Base-by-base conservation (phyloP, 176 grass and related monocot species). In the Cocos nucifera region DNA sequence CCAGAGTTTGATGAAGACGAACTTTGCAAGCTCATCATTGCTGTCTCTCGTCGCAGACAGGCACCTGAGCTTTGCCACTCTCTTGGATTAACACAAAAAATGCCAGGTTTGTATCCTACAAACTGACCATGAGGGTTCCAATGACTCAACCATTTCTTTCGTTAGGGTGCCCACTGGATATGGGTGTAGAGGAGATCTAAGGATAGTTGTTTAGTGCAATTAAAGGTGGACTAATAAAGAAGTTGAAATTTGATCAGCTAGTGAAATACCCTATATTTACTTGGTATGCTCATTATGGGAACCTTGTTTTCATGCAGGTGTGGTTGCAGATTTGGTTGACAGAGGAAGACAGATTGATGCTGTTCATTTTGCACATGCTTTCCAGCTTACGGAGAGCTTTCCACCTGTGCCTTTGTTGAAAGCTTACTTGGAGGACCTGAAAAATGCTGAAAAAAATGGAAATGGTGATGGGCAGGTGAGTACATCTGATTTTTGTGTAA, bases 11-110 rank as follows among this genome's bases (percentile, higher is more conserved):
- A 89, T 73, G 77, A 95, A 75, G 85, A 89, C 75, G 81, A 89
- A 65, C 77, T 95, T 71, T 86, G 79, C 82, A 86, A 95, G 83
- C 76, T 95, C 18, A 79, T 89, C 75, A 69, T 95, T 78, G 82
- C 90, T 9, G 75, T 89, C 67, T 95, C 90, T 83, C 70, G 73
- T 82, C 73, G 82, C 84, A 95, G 73, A 76, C 85, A 86, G 59
- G 79, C 85, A 76, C 66, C 76, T 63, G 70, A 78, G 64, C 71
- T 73, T 61, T 95, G 85, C 87, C 79, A 66, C 55, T 79, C 79
- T 78, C 76, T 86, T 80, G 82, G 82, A 72, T 76, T 95, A 53
- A 55, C 63, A 71, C 83, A 89, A 57, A 86, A 56, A 95, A 73
- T 89, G 62, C 77, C 90, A 95, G 90, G 90, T 95, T 89, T 73